Percentiles rank a stretch among this genome's conserved stretches.
These are phyloP conservation scores for Helenozyma baotianmanensis DNA, from an alignment of 805 yeast genomes.

Conservation along the genomic window DNA sequence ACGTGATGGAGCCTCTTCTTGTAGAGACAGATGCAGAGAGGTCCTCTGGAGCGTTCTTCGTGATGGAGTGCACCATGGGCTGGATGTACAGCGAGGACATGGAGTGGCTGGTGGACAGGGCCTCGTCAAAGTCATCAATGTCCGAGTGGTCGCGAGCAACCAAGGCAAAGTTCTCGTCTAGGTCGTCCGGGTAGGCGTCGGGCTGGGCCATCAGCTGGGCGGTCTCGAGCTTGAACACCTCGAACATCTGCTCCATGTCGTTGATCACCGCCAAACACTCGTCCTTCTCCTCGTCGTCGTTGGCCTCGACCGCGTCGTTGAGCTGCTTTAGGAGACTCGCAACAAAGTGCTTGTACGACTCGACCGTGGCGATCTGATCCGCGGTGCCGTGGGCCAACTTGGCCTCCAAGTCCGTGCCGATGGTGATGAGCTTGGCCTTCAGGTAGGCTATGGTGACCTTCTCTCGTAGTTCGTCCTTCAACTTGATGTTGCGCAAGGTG, in stretches of 20 bases:
- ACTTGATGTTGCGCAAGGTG: conserved; percentile 40
- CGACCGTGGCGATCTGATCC: conserved; percentile 25
- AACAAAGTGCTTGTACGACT: conserved; percentile 55
- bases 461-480: conserved; percentile 49
- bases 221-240: conserved; percentile 40
- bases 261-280: conserved; percentile 64
- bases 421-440: conserved; percentile 58
- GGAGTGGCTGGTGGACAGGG: conserved; percentile 19
- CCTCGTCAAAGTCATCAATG: conserved; percentile 26
- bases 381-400: conserved; percentile 38
- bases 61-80: conserved; percentile 39
- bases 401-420: conserved; percentile 57
- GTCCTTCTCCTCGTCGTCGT: conserved; percentile 54
- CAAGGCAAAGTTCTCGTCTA: not conserved
- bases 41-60: conserved; percentile 15
- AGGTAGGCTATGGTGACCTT: conserved; percentile 56
- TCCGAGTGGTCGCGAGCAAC: conserved; percentile 12
- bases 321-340: conserved; percentile 54
- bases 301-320: conserved; percentile 47
- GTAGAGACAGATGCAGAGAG: conserved; percentile 1
- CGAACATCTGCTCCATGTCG: conserved; percentile 74
- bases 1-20: conserved; percentile 25
- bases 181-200: not conserved
- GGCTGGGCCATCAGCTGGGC: conserved; percentile 14
- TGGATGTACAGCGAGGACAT: conserved; percentile 19